Evolutionary conservation across 148 eudicot genomes (phyloP).

Genomic region (Chenopodium formosanum): DNA sequence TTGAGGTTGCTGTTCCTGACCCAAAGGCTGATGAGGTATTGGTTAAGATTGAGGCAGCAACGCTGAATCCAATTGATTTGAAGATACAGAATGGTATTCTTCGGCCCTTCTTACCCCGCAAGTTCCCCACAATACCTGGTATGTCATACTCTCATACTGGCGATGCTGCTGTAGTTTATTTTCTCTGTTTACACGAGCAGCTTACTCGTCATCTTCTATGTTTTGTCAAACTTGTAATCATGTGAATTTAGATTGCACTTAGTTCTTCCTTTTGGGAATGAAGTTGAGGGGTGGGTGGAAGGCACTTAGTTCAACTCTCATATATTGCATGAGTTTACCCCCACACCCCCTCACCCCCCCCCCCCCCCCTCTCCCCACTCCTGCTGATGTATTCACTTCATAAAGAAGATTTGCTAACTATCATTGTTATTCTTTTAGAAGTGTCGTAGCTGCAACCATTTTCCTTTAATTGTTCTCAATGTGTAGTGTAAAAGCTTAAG

Average conservation of each 20-base stretch:
- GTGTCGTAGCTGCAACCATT: neutral
- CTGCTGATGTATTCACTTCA: too few species aligned
- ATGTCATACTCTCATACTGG: slow-evolving; percentile 12
- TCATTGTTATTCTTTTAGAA: too few species aligned
- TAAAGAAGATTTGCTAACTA: too few species aligned
- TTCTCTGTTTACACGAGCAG: neutral
- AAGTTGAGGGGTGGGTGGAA: neutral
- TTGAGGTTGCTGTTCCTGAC: slow-evolving; percentile 63
- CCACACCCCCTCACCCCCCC: too few species aligned
- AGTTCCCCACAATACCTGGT: slow-evolving; percentile 73
- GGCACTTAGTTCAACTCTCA: neutral
- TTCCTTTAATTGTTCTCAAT: neutral
- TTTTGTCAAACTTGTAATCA: neutral
- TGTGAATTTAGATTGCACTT: neutral
- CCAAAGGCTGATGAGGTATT: slow-evolving; percentile 64
- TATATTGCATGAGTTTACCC: neutral
- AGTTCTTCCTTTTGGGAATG: neutral
- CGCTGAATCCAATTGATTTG: slow-evolving; percentile 75
- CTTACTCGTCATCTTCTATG: neutral
- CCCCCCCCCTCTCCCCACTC: neutral
- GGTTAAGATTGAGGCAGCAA: slow-evolving; percentile 69
- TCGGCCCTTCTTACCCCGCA: slow-evolving; percentile 56
- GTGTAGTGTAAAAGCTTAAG: neutral
- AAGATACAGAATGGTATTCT: slow-evolving; percentile 60
- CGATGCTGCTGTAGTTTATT: neutral